phyloP scores from a whole-genome alignment of 495 filamentous ascomycete genomes.

The Neurospora sp. region DNA sequence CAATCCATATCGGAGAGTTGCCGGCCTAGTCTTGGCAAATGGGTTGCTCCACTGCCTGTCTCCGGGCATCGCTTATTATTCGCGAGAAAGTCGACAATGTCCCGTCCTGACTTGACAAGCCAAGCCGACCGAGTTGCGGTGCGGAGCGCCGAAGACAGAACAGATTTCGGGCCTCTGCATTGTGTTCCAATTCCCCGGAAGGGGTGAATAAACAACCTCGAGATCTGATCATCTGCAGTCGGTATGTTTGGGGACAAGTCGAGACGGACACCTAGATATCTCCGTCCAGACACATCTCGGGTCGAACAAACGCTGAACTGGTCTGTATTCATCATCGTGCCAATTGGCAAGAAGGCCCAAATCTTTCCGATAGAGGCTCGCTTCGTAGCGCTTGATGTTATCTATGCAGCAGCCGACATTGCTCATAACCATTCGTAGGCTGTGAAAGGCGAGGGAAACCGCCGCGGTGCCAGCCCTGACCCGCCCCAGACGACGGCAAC shows the following conservation, averaged over 20 bases:
- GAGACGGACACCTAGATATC: not conserved
- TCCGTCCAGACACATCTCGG: not conserved
- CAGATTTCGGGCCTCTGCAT: not conserved
- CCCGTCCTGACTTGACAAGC: not conserved
- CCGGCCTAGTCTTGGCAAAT: not conserved
- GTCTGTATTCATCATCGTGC: not conserved
- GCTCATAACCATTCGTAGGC: not conserved
- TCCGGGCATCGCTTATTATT: not conserved
- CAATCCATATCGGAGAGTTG: not conserved
- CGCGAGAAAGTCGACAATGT: not conserved
- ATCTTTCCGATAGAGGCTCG: not conserved
- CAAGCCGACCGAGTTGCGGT: not conserved
- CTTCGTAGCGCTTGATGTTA: not conserved
- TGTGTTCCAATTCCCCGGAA: not conserved
- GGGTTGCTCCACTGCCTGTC: not conserved
- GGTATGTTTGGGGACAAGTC: not conserved
- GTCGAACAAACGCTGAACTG: not conserved
- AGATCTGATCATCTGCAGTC: not conserved
- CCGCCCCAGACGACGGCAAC: not conserved
- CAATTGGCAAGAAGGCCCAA: not conserved
- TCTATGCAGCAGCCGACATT: not conserved
- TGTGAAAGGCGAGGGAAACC: not conserved
- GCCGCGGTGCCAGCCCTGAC: not conserved
- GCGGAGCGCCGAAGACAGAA: not conserved
- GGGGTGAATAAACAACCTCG: not conserved